Evolutionary conservation across 129 eudicot species (phyloP).

Genomic region (Pittosporum tobira): DNA sequence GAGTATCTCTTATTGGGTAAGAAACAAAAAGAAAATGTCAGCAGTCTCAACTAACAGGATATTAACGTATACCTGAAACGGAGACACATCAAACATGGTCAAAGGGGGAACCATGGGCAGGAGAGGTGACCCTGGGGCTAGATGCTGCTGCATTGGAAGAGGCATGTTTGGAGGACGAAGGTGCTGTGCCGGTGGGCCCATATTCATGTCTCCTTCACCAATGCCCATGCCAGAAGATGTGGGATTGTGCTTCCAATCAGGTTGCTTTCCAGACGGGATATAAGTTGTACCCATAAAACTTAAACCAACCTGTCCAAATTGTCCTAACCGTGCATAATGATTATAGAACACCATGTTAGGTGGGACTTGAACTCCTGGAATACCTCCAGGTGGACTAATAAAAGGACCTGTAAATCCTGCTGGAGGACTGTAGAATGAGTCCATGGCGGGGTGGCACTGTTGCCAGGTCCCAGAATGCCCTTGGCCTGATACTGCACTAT

Average conservation of each 20-base stretch:
- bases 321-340: slow-evolving; percentile 93
- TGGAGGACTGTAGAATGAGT: slow-evolving; percentile 79
- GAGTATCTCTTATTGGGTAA: neutral
- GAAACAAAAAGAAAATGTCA: neutral
- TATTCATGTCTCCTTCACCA: slow-evolving; percentile 50
- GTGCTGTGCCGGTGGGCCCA: slow-evolving; percentile 50
- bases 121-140: slow-evolving; percentile 76
- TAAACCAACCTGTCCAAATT: slow-evolving; percentile 94
- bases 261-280: slow-evolving; percentile 82
- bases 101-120: slow-evolving; percentile 76
- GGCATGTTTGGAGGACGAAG: slow-evolving; percentile 49
- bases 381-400: slow-evolving; percentile 70
- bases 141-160: slow-evolving; percentile 63
- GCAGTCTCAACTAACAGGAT: neutral
- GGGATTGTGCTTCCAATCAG: slow-evolving; percentile 92
- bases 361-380: slow-evolving; percentile 80
- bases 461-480: slow-evolving; percentile 80
- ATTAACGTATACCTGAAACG: slow-evolving; percentile 62
- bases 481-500: slow-evolving; percentile 39
- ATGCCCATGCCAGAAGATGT: slow-evolving; percentile 40
- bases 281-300: slow-evolving; percentile 95
- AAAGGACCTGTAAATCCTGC: slow-evolving; percentile 80
- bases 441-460: slow-evolving; percentile 61
- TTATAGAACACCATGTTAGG: slow-evolving; percentile 94
- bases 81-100: slow-evolving; percentile 81